Conservation (phyloP, 768 basidiomycete genomes). For the Leccinum pellstonianum region DNA sequence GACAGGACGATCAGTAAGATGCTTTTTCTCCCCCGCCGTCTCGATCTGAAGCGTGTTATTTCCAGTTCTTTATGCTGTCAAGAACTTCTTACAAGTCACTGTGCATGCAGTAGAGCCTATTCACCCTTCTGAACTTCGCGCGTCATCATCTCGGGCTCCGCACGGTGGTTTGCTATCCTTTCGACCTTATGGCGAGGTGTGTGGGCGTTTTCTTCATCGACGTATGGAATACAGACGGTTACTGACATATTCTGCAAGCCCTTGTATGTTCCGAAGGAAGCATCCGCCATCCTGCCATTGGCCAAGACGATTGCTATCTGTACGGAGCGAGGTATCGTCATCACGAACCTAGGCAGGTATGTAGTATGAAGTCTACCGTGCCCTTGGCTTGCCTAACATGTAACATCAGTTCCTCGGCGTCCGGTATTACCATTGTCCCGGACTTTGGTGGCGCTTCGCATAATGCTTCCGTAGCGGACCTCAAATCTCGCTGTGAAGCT, state of each 20-base stretch:
- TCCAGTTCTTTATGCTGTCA: slow-evolving; percentile 64
- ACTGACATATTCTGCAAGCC: slow-evolving; percentile 38
- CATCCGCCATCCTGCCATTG: slow-evolving; percentile 57
- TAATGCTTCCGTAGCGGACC: slow-evolving; percentile 42
- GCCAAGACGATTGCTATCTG: slow-evolving; percentile 64
- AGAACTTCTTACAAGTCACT: slow-evolving; percentile 60
- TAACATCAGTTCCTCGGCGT: slow-evolving; percentile 39
- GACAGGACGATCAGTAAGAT: slow-evolving; percentile 56
- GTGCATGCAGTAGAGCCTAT: slow-evolving; percentile 62
- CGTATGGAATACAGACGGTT: neutral
- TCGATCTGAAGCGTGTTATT: slow-evolving; percentile 7
- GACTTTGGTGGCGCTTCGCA: slow-evolving; percentile 46
- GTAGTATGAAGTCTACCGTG: slow-evolving; percentile 18
- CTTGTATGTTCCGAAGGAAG: slow-evolving; percentile 71
- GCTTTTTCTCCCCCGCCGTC: neutral
- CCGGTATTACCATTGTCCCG: slow-evolving; percentile 53
- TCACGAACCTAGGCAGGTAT: slow-evolving; percentile 68
- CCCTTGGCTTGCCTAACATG: neutral
- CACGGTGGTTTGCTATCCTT: slow-evolving; percentile 43
- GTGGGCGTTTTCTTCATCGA: slow-evolving; percentile 19
- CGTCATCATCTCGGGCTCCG: slow-evolving; percentile 36
- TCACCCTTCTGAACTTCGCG: slow-evolving; percentile 36
- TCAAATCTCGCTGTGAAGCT: slow-evolving; percentile 59
- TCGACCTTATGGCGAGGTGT: slow-evolving; percentile 64
- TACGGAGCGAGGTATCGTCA: slow-evolving; percentile 61